Evolutionary conservation across 1,284 basidiomycete species (phyloP).

Genomic region (Peniophora sp.): DNA sequence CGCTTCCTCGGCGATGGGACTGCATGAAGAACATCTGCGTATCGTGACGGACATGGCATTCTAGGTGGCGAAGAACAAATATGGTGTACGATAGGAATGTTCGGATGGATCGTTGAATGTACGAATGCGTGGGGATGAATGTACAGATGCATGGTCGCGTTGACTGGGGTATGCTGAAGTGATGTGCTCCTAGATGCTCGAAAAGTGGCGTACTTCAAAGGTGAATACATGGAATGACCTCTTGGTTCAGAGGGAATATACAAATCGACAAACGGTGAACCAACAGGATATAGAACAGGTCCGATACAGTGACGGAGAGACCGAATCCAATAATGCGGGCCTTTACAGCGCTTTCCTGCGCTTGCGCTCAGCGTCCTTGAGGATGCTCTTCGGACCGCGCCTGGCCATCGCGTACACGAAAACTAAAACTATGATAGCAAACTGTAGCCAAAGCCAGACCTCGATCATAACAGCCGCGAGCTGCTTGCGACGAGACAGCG

Average conservation of each 20-base stretch:
- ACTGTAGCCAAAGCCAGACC: slow-evolving; percentile 76
- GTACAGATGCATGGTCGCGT: too few species aligned
- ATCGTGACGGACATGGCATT: too few species aligned
- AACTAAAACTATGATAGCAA: slow-evolving; percentile 59
- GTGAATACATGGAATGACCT: too few species aligned
- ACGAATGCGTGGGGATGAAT: too few species aligned
- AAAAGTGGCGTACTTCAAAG: too few species aligned
- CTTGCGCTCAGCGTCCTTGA: slow-evolving; percentile 39
- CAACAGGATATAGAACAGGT: not conserved
- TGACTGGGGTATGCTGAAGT: too few species aligned
- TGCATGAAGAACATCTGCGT: slow-evolving; percentile 29
- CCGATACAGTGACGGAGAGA: not conserved
- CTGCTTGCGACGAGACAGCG: not conserved
- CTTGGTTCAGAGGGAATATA: not conserved
- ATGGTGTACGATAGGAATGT: too few species aligned
- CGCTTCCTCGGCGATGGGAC: slow-evolving; percentile 72
- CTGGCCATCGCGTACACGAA: slow-evolving; percentile 74
- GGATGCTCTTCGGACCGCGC: slow-evolving; percentile 61
- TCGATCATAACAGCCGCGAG: slow-evolving; percentile 50
- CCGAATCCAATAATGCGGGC: not conserved
- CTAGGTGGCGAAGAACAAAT: too few species aligned
- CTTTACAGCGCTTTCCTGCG: slow-evolving; percentile 22
- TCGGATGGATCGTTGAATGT: too few species aligned
- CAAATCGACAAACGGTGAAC: not conserved
- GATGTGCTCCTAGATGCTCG: too few species aligned